A percentile compares a stretch with the other conserved stretches of the same genome.
Conservation (phyloP, 768 basidiomycete genomes). For the Suillus fuscotomentosus region DNA sequence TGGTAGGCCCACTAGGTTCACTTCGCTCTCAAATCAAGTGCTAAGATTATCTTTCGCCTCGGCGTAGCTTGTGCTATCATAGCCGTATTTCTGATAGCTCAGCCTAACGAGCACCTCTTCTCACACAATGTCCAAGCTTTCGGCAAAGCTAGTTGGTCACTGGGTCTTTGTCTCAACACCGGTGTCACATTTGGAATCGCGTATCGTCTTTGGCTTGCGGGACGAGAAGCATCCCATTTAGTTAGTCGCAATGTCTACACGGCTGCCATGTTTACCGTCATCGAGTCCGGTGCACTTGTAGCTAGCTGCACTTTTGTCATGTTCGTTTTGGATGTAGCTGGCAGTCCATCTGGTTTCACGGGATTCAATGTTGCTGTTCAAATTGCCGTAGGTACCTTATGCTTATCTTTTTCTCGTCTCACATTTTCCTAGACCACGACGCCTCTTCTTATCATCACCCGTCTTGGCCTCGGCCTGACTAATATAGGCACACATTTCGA, state of each 20-base stretch:
- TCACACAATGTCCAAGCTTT: constrained; percentile 5
- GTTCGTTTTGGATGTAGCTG: constrained; percentile 10
- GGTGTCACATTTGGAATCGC: constrained; percentile 15
- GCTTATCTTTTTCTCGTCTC: not conserved
- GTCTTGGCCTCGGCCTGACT: constrained; percentile 15
- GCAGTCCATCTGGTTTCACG: constrained; percentile 5
- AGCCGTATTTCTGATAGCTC: constrained; percentile 1
- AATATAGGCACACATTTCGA: not conserved
- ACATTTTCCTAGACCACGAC: constrained; percentile 12
- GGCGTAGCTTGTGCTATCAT: constrained; percentile 3
- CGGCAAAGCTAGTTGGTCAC: constrained; percentile 10
- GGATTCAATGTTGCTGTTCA: constrained; percentile 12
- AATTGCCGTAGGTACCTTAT: constrained; percentile 11
- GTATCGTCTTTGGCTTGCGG: constrained; percentile 12
- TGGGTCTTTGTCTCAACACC: constrained; percentile 15
- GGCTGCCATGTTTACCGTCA: constrained; percentile 15
- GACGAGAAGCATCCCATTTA: not conserved
- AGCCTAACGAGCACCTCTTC: constrained; percentile 1
- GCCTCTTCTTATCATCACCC: constrained; percentile 17
- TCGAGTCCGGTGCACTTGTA: constrained; percentile 20
- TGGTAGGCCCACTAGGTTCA: not conserved
- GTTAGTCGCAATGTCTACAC: constrained; percentile 7
- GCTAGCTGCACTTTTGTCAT: constrained; percentile 14
- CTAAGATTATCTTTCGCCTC: not conserved
- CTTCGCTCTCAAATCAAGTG: not conserved